Conservation (phyloP, 805 yeast species). For the Cephaloascus albidus region DNA sequence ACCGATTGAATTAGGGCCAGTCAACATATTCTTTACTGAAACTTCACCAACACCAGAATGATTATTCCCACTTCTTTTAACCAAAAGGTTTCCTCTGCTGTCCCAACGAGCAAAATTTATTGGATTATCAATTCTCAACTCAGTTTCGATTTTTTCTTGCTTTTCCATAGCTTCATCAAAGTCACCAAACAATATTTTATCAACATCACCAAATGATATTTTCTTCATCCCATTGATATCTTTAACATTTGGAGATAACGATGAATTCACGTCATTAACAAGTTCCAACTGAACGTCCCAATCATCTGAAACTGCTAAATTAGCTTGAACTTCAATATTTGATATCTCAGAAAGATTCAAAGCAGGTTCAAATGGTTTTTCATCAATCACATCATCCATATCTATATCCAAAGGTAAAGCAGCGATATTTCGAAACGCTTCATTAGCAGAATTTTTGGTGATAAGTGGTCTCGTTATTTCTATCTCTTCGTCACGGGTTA, state of each 20-base stretch:
- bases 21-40: neutral
- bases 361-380: constrained; percentile 68
- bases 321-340: constrained; percentile 28
- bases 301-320: constrained; percentile 40
- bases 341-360: constrained; percentile 26
- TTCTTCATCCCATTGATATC: constrained; percentile 5
- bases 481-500: neutral
- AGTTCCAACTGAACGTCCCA: constrained; percentile 60
- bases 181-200: constrained; percentile 37
- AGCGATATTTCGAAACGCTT: constrained; percentile 1
- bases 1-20: constrained; percentile 1
- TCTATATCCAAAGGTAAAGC: neutral
- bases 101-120: neutral
- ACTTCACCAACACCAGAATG: constrained; percentile 2
- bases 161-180: constrained; percentile 22
- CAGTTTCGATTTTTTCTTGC: constrained; percentile 14
- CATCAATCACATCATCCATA: constrained; percentile 33
- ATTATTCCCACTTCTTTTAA: constrained; percentile 3
- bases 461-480: neutral
- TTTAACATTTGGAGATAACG: constrained; percentile 22
- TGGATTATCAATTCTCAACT: constrained; percentile 11
- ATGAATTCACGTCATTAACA: constrained; percentile 29
- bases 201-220: constrained; percentile 27
- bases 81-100: constrained; percentile 2
- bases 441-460: neutral